Conservation (phyloP, 805 yeast species). For the Candida suzukii region DNA sequence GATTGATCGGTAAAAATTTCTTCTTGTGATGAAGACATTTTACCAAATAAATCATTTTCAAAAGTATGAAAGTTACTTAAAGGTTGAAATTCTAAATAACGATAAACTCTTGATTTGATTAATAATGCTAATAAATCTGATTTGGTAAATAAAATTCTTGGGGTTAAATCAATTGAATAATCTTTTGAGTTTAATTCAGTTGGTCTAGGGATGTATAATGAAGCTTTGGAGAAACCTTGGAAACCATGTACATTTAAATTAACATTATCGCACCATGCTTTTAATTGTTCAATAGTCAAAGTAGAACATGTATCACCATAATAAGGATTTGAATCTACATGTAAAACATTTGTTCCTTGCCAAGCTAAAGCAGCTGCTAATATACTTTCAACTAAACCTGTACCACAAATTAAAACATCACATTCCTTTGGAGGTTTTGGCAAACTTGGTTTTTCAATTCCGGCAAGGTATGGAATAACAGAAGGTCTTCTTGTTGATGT, state of each 20-base stretch:
- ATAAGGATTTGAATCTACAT: conserved; percentile 75
- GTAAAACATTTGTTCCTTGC: conserved; percentile 96
- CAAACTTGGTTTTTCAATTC: conserved; percentile 64
- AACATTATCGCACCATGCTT: conserved; percentile 73
- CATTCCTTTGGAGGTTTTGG: conserved; percentile 63
- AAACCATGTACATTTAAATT: conserved; percentile 35
- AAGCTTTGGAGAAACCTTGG: conserved; percentile 48
- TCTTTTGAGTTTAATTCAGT: conserved; percentile 54
- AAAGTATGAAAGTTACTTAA: conserved; percentile 86
- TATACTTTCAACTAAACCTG: conserved; percentile 84
- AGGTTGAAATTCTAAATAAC: conserved; percentile 88
- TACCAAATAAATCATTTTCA: conserved; percentile 86
- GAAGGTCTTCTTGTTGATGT: conserved; percentile 21
- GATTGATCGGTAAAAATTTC: conserved; percentile 90
- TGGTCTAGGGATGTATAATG: conserved; percentile 68
- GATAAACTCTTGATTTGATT: conserved; percentile 79
- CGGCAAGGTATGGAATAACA: conserved; percentile 65
- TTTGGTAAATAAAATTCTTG: conserved; percentile 81
- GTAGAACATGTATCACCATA: conserved; percentile 91
- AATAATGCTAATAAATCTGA: conserved; percentile 78
- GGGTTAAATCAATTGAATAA: conserved; percentile 83
- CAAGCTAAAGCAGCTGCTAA: conserved; percentile 92
- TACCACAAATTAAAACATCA: conserved; percentile 88
- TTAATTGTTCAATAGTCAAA: conserved; percentile 77
- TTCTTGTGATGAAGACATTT: conserved; percentile 79